Evolutionary conservation across 768 basidiomycete genomes (phyloP).

Genomic region (Lentinus tigrinus): DNA sequence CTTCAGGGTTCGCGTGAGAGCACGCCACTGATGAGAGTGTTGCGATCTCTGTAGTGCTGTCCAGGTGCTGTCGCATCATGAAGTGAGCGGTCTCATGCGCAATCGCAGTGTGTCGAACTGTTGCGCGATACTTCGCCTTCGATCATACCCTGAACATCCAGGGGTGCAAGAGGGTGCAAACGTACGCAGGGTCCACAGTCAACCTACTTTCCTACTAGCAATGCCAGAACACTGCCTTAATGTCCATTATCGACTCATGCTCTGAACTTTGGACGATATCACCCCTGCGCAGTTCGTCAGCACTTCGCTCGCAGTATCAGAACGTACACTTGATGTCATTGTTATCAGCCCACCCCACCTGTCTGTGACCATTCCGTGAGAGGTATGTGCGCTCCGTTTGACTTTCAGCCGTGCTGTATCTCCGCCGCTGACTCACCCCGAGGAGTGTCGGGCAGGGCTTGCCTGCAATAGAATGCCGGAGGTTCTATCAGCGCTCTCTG

Average conservation of each 20-base stretch:
- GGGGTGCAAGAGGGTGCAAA: too few relatives aligned
- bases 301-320: not conserved
- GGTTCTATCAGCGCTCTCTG: slow-evolving; percentile 6
- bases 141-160: too few relatives aligned
- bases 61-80: too few relatives aligned
- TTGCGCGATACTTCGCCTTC: not conserved
- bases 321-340: not conserved
- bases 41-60: too few relatives aligned
- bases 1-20: too few relatives aligned
- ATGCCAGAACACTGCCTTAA: too few relatives aligned
- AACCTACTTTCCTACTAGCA: too few relatives aligned
- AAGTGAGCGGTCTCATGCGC: too few relatives aligned
- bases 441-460: not conserved
- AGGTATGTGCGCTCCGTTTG: not conserved
- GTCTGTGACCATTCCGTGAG: not conserved
- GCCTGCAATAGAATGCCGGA: not conserved
- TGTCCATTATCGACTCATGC: too few relatives aligned
- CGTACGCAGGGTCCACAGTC: too few relatives aligned
- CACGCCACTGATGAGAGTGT: too few relatives aligned
- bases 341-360: not conserved
- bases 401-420: not conserved
- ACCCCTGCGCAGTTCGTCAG: not conserved
- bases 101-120: not conserved
- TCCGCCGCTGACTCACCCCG: not conserved
- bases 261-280: too few relatives aligned